Evolutionary conservation across 306 rosid species (phyloP).

Genomic region (Inga laurina): DNA sequence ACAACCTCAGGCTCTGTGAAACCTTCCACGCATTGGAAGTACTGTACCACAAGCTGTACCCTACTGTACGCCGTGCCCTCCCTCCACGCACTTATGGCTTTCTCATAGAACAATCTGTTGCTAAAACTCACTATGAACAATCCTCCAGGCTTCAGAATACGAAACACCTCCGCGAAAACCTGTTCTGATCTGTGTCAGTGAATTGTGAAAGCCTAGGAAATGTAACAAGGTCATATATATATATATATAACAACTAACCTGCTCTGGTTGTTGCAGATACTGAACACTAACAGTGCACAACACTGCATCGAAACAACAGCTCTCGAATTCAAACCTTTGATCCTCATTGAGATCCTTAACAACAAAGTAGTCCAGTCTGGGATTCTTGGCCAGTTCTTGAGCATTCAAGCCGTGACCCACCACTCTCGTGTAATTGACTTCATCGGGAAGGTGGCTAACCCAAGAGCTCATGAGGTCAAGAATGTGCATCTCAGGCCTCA

Average conservation of each 20-base stretch:
- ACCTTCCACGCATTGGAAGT: slow-evolving; percentile 79
- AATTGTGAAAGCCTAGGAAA: neutral
- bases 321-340: slow-evolving; percentile 60
- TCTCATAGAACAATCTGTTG: slow-evolving; percentile 86
- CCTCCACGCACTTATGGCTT: slow-evolving; percentile 80
- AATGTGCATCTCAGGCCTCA: slow-evolving; percentile 54
- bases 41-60: slow-evolving; percentile 73
- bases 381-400: slow-evolving; percentile 76
- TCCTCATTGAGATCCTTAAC: slow-evolving; percentile 83
- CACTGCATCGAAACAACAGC: slow-evolving; percentile 74
- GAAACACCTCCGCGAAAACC: slow-evolving; percentile 83
- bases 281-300: slow-evolving; percentile 85
- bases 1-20: slow-evolving; percentile 76
- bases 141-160: slow-evolving; percentile 83
- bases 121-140: slow-evolving; percentile 85
- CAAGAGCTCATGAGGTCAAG: slow-evolving; percentile 95
- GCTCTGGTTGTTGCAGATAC: slow-evolving; percentile 93
- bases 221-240: neutral
- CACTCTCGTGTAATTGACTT: slow-evolving; percentile 58
- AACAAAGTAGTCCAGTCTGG: slow-evolving; percentile 64
- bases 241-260: slow-evolving; percentile 44
- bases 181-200: slow-evolving; percentile 28
- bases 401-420: slow-evolving; percentile 90
- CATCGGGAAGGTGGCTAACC: slow-evolving; percentile 80
- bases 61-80: slow-evolving; percentile 75